Evolutionary conservation across 352 stramenopile species (phyloP).

Genomic region (Pythium dissimile): DNA sequence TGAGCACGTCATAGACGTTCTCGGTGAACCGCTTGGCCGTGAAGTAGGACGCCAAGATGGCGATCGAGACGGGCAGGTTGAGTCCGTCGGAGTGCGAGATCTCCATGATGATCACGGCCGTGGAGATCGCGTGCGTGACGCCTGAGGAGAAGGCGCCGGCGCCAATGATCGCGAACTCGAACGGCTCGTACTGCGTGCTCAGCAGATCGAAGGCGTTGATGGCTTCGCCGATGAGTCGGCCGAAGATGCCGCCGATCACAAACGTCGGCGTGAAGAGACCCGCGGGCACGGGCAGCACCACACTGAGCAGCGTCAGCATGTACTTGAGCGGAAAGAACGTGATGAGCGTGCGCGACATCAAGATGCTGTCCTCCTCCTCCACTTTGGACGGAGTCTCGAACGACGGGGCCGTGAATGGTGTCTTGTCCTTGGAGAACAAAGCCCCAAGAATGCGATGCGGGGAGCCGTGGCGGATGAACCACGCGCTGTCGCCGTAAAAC

Average conservation of each 20-base stretch:
- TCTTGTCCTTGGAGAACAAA: constrained; percentile 66
- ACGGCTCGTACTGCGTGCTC: constrained; percentile 77
- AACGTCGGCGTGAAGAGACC: constrained; percentile 86
- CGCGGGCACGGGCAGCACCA: constrained; percentile 69
- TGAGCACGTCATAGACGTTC: constrained; percentile 90
- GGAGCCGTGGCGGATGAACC: constrained; percentile 75
- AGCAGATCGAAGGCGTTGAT: constrained; percentile 62
- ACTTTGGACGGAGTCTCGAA: constrained; percentile 1
- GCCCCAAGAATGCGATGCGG: constrained; percentile 56
- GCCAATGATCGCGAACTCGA: constrained; percentile 91
- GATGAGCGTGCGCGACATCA: constrained; percentile 73
- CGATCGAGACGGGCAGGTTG: constrained; percentile 84
- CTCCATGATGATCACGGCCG: constrained; percentile 94
- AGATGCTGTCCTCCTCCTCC: constrained; percentile 34
- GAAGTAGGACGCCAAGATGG: constrained; percentile 89
- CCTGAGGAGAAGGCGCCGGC: constrained; percentile 89
- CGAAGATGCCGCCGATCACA: constrained; percentile 80
- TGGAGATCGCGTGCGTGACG: constrained; percentile 91
- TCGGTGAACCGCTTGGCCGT: constrained; percentile 89
- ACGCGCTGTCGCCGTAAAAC: constrained; percentile 78
- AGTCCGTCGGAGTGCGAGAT: constrained; percentile 85
- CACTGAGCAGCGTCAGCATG: constrained; percentile 71
- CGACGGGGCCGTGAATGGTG: constrained; percentile 30
- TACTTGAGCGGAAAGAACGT: constrained; percentile 79
- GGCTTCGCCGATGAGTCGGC: constrained; percentile 70